These are phyloP conservation scores for Trifolium subterraneum DNA, from an alignment of 306 rosid genomes.

Conservation along the genomic window DNA sequence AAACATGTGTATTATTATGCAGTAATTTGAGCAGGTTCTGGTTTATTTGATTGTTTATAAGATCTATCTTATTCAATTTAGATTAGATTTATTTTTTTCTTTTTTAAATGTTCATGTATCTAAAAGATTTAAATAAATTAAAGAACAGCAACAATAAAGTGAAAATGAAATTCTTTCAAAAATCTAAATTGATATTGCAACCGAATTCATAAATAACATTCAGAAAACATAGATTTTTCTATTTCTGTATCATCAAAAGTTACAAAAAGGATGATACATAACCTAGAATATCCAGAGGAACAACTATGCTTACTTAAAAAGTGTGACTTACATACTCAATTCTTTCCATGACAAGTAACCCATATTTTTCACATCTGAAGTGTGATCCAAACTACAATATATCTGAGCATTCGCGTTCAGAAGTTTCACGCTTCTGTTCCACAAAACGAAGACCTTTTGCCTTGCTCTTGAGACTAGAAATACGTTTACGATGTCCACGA, in stretches of 20 bases:
- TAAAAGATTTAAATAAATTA: not conserved
- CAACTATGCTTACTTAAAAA: not conserved
- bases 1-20: too few species aligned
- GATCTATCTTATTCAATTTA: not conserved
- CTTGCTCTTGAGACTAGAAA: constrained; percentile 66
- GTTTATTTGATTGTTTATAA: too few species aligned
- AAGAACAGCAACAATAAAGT: not conserved
- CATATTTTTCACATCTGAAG: not conserved
- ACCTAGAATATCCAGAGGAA: not conserved
- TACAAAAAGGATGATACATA: not conserved
- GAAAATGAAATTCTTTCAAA: not conserved
- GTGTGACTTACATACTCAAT: not conserved
- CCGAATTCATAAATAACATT: constrained; percentile 1
- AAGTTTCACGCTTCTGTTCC: constrained; percentile 42
- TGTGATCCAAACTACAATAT: constrained; percentile 11
- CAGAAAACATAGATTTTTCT: not conserved
- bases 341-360: not conserved
- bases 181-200: not conserved
- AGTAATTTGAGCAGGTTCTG: too few species aligned
- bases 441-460: constrained; percentile 31
- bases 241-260: not conserved
- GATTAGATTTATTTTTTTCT: too few species aligned
- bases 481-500: constrained; percentile 79
- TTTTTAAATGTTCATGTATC: not conserved
- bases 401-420: constrained; percentile 13